These are phyloP conservation scores for Phytopythium mirpurense DNA, from an alignment of 352 stramenopile genomes.

Conservation along the genomic window DNA sequence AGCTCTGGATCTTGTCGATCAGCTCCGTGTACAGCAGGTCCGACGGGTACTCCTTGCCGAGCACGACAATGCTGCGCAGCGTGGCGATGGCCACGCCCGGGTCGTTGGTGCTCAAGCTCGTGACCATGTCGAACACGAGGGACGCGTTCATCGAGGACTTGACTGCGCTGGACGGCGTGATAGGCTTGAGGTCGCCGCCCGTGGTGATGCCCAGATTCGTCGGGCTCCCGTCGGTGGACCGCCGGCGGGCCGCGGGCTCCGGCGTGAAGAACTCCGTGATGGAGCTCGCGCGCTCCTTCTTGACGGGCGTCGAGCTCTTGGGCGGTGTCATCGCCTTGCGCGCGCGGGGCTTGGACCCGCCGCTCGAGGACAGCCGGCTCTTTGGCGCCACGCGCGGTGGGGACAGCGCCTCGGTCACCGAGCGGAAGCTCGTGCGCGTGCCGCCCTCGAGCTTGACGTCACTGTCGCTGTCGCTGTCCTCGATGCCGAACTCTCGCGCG, in stretches of 20 bases:
- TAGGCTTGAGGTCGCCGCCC: conserved; percentile 35
- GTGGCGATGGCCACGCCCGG: conserved; percentile 70
- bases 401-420: neutral
- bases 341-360: neutral
- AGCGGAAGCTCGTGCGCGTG: conserved; percentile 1
- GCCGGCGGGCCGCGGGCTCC: conserved; percentile 4
- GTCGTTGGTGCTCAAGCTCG: conserved; percentile 79
- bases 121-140: conserved; percentile 80
- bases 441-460: conserved; percentile 18
- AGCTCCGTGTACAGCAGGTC: conserved; percentile 77
- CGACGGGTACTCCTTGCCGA: conserved; percentile 80
- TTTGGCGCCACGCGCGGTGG: neutral
- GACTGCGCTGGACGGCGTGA: conserved; percentile 49
- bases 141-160: conserved; percentile 80
- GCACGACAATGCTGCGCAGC: conserved; percentile 73
- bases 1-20: conserved; percentile 74
- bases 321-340: neutral
- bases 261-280: conserved; percentile 18
- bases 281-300: conserved; percentile 17
- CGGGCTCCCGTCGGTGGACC: conserved; percentile 30
- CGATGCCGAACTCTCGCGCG: conserved; percentile 10
- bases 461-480: conserved; percentile 14
- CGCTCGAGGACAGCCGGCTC: conserved; percentile 7
- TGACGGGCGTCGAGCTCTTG: conserved; percentile 4
- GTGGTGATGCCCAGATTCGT: conserved; percentile 8